Evolutionary conservation across 1,139 yeast species (phyloP).

Genomic region (Yamadazyma triangularis): DNA sequence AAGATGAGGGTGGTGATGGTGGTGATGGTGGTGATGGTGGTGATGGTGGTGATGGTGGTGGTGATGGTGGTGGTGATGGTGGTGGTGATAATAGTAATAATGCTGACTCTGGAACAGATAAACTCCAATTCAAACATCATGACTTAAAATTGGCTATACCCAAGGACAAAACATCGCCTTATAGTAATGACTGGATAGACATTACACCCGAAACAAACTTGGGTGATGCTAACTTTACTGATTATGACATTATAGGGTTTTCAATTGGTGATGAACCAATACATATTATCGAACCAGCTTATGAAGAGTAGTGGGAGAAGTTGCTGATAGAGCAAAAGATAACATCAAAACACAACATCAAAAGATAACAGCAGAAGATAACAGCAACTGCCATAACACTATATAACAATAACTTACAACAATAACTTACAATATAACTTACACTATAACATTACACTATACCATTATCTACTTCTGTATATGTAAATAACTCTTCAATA

Average conservation of each 20-base stretch:
- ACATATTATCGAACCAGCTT: constrained; percentile 37
- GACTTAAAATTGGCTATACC: constrained; percentile 40
- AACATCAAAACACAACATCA: too few relatives aligned
- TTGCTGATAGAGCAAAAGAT: too few relatives aligned
- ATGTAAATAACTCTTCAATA: constrained; percentile 2
- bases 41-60: too few relatives aligned
- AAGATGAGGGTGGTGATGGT: constrained; percentile 10
- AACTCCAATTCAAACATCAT: constrained; percentile 9
- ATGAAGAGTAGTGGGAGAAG: constrained; percentile 38
- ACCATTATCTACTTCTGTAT: constrained; percentile 1
- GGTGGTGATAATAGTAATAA: too few relatives aligned
- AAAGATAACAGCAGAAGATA: too few relatives aligned
- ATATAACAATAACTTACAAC: too few relatives aligned
- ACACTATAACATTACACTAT: too few relatives aligned
- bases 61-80: too few relatives aligned
- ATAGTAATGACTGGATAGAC: constrained; percentile 38
- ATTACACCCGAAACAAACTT: constrained; percentile 22
- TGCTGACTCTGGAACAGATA: too few relatives aligned
- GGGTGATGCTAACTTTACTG: constrained; percentile 25
- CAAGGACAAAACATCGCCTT: constrained; percentile 34
- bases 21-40: too few relatives aligned
- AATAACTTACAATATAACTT: too few relatives aligned
- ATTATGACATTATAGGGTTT: constrained; percentile 41
- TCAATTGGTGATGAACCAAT: constrained; percentile 33
- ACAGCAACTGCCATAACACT: too few relatives aligned